A percentile compares a stretch with the other conserved stretches of the same genome.
phyloP scores from a whole-genome alignment of 2,329 filamentous ascomycete species.

The Alternaria sp. region DNA sequence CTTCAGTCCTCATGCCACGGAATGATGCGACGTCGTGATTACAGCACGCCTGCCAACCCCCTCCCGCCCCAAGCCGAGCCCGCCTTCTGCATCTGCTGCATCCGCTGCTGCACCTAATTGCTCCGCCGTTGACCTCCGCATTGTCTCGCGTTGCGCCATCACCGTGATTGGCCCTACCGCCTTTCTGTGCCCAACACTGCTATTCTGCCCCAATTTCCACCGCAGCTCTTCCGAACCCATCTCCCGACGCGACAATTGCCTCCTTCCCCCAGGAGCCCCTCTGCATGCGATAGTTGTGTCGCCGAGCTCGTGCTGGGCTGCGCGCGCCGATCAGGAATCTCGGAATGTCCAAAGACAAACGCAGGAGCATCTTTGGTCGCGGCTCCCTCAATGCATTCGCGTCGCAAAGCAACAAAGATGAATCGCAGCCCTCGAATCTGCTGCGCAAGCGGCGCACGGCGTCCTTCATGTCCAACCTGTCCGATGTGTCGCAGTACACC shows the following conservation, averaged over 20 bases:
- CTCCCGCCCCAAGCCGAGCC: constrained; percentile 7
- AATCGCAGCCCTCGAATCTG: constrained; percentile 43
- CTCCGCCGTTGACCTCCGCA: constrained; percentile 5
- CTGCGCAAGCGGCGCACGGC: constrained; percentile 48
- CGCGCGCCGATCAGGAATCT: constrained; percentile 27
- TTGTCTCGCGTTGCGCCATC: constrained; percentile 15
- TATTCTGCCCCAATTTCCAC: not conserved
- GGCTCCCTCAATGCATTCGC: constrained; percentile 41
- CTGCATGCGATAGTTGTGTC: constrained; percentile 28
- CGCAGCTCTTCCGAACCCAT: not conserved
- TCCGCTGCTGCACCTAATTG: not conserved
- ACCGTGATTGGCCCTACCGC: constrained; percentile 11
- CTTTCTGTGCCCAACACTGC: not conserved
- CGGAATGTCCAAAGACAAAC: constrained; percentile 47
- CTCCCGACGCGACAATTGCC: constrained; percentile 11
- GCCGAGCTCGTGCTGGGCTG: constrained; percentile 40
- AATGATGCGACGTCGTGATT: constrained; percentile 15
- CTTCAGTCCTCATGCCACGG: constrained; percentile 9
- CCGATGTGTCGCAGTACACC: constrained; percentile 31
- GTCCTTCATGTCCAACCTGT: constrained; percentile 45
- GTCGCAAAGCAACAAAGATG: constrained; percentile 38
- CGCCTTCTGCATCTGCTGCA: not conserved
- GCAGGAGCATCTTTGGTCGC: constrained; percentile 47
- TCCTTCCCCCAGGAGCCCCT: constrained; percentile 12
- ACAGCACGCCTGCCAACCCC: constrained; percentile 5